Conservation (phyloP, 768 basidiomycete species). For the Tulasnella sp. region DNA sequence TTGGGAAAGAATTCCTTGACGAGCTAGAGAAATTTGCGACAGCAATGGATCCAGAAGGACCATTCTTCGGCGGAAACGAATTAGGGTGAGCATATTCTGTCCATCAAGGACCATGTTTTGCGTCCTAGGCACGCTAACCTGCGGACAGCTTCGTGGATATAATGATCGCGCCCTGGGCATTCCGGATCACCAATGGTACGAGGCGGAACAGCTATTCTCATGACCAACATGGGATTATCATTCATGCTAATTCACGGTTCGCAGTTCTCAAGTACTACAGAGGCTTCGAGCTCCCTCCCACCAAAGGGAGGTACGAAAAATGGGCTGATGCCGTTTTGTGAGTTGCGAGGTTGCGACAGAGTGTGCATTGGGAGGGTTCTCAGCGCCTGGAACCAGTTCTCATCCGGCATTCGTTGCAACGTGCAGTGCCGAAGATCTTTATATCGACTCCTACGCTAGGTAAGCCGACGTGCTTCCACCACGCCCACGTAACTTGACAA, state of each 20-base stretch:
- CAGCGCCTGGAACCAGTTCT: neutral
- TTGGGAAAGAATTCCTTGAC: slow-evolving; percentile 53
- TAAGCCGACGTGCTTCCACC: slow-evolving; percentile 33
- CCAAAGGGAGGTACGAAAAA: slow-evolving; percentile 44
- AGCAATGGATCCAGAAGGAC: slow-evolving; percentile 46
- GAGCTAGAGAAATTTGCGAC: slow-evolving; percentile 51
- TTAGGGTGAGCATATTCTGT: slow-evolving; percentile 10
- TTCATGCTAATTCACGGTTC: neutral
- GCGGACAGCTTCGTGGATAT: slow-evolving; percentile 56
- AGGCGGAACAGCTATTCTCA: neutral
- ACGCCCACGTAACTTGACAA: neutral
- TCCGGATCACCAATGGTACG: slow-evolving; percentile 12
- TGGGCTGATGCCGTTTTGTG: slow-evolving; percentile 55
- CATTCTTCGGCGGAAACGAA: slow-evolving; percentile 17
- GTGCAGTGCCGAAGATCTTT: slow-evolving; percentile 63
- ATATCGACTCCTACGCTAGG: slow-evolving; percentile 57
- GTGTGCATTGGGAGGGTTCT: neutral
- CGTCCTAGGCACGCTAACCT: neutral
- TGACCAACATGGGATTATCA: neutral
- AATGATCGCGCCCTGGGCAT: slow-evolving; percentile 67
- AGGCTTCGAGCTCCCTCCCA: slow-evolving; percentile 54
- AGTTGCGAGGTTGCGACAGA: neutral
- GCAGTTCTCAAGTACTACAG: slow-evolving; percentile 61
- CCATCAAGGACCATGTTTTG: neutral
- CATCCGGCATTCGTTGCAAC: slow-evolving; percentile 65